These are phyloP conservation scores for Pestalotiopsis sp. DNA, from an alignment of 2,329 filamentous ascomycete species.

Conservation along the genomic window DNA sequence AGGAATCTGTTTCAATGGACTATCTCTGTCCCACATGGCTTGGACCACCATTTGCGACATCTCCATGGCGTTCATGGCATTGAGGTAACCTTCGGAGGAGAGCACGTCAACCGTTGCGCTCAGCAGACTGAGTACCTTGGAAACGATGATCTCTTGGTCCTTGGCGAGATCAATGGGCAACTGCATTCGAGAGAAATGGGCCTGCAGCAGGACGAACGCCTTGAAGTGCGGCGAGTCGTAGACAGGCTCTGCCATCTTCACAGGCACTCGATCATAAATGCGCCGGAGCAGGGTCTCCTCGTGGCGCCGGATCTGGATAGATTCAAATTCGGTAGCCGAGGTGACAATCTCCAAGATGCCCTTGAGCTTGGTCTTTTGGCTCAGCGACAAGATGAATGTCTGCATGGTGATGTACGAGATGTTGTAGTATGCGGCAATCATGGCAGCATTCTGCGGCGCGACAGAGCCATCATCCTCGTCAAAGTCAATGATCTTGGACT, in stretches of 20 bases:
- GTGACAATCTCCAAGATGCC: conserved; percentile 96
- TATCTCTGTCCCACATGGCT: conserved; percentile 98
- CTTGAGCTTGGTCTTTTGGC: conserved; percentile 89
- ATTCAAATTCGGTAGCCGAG: conserved; percentile 94
- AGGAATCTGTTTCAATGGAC: conserved; percentile 94
- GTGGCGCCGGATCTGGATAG: conserved; percentile 90
- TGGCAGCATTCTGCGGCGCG: conserved; percentile 88
- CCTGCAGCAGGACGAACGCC: conserved; percentile 93
- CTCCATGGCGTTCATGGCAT: conserved; percentile 98
- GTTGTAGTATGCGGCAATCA: conserved; percentile 99
- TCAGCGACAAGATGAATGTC: conserved; percentile 91
- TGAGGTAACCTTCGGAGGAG: conserved; percentile 92
- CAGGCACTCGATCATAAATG: conserved; percentile 91
- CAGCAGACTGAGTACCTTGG: conserved; percentile 82
- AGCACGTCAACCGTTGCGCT: conserved; percentile 94
- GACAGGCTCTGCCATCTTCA: conserved; percentile 86
- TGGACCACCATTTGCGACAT: conserved; percentile 99
- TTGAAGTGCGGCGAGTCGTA: conserved; percentile 98
- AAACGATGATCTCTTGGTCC: conserved; percentile 87
- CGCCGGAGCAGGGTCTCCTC: conserved; percentile 85
- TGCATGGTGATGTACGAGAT: conserved; percentile 99
- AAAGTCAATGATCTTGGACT: conserved; percentile 93
- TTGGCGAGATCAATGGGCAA: conserved; percentile 93
- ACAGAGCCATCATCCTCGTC: conserved; percentile 93
- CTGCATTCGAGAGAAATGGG: conserved; percentile 97